Base-by-base conservation (phyloP, 768 basidiomycete genomes). In the Phylloporus rhodoxanthus region DNA sequence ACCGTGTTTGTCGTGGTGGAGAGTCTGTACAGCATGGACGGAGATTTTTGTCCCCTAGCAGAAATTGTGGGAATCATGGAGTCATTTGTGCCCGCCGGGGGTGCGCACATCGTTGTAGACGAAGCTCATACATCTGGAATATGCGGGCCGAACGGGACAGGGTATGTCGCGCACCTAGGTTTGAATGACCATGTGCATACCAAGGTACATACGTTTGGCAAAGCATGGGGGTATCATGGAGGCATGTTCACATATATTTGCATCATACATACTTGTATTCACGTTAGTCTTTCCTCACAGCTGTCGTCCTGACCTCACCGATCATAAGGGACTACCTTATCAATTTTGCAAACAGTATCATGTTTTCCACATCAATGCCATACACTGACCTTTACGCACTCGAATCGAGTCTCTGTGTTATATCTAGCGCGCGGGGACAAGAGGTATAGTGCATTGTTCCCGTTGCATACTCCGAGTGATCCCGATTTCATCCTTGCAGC, bases 1-100 rank as follows among this genome's bases (percentile, higher is more conserved):
- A 69, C 56, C 33, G 58, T 81, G 7, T 81, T 79, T 56, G 55
- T 83, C 17, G 70, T 75, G 0, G 65, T 81, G 10, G 81, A 82
- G 65, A 71, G 71, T 8, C 61, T 81, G 14, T 82, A 83, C 60
- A 78, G 77, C 52, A 82, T 82, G 80, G 79, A 82, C 37, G 81
- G 81, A 5, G 76, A 79, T 52, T 68, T 80, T 29, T 68, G 70
- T 3, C 79, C 78, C 3, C 58, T 83, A 9, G 51, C 47, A 2
- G 69, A 70, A 34, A 70, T 81, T 11, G 66, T 77, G 26, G 61
- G 64, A 13, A 36, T 71, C 1, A 51, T 77, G 20, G 67, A 78
- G 25, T 46, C 57, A 2, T 51, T 66, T 0, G 59, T 77, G 3
- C 75, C 74, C 4, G 42, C 45, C 6, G 69, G 66, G 8, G 67